Evolutionary conservation across 148 eudicot genomes (phyloP).

Genomic region (Fagopyrum homotropicum): DNA sequence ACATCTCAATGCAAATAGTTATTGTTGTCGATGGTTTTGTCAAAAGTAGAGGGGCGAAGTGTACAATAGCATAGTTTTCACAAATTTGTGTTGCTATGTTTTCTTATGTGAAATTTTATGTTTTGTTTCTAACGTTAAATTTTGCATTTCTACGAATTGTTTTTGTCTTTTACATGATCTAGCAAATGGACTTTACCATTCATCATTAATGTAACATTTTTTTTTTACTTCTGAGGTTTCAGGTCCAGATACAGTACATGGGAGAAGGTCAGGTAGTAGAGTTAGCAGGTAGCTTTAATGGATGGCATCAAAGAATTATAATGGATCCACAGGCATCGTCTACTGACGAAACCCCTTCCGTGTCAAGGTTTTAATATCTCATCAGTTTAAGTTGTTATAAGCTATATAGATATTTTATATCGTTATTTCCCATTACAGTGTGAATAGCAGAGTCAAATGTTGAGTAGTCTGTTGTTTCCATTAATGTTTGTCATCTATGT

Average conservation of each 20-base stretch:
- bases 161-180: neutral
- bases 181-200: neutral
- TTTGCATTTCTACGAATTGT: neutral
- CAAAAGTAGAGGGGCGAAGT: neutral
- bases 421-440: neutral
- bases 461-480: neutral
- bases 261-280: conserved; percentile 76
- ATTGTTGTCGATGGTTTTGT: neutral
- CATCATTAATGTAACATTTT: neutral
- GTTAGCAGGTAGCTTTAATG: conserved; percentile 92
- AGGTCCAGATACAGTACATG: conserved; percentile 66
- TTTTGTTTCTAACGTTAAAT: neutral
- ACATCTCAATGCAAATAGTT: neutral
- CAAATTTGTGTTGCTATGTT: neutral
- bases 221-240: conserved; percentile 11
- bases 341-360: conserved; percentile 31
- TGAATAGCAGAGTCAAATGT: neutral
- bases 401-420: neutral
- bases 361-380: conserved; percentile 37
- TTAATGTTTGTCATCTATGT: neutral
- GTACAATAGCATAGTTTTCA: neutral
- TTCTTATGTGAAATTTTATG: neutral
- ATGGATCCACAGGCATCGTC: conserved; percentile 55
- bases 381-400: neutral
- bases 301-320: conserved; percentile 77